Base-by-base conservation (phyloP, 176 grass and related monocot species). In the Chloris gayana region DNA sequence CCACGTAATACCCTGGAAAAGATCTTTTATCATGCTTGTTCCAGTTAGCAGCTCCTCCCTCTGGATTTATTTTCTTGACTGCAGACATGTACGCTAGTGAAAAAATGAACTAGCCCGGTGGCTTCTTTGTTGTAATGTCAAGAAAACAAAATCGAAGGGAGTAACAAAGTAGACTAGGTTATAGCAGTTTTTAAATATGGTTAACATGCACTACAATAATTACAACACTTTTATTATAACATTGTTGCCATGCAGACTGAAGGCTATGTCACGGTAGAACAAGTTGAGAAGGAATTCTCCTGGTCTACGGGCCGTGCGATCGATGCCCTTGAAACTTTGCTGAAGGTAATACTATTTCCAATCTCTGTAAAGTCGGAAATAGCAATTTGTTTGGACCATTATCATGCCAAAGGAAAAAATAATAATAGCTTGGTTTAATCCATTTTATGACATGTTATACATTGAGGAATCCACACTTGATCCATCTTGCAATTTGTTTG, bases 301-400 rank as follows among this genome's bases (percentile, higher is more conserved):
- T 99, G 96, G 96, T 86, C 96, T 25, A 73, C 71, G 19, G 92
- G 92, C 21, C 92, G 90, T 72, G 90, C 73, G 26, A 91, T 89
- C 27, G 90, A 99, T 50, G 86, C 93, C 44, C 92, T 99, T 82
- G 90, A 99, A 89, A 92, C 90, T 56, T 84, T 99, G 11, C 51
- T 99, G 39, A 93, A 99, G 90, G 96, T 99, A 93, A 72, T 56
- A 30, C n/a, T 39, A 3, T 46, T 56, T 80, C 45, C 19, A 7
- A 15, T 69, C 25, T 67, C 31, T 41, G 67, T 12, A 6, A 24
- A 53, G n/a, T n/a, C n/a, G n/a, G n/a, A n/a, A 75, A 6, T 37
- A 37, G 67, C 31, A 69, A 53, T 73, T 32, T 63, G 14, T 21
- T 38, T 68, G 56, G 64, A 65, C 33, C 3, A 24, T 64, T 76